Base-by-base conservation (phyloP, 352 stramenopile genomes). In the Phytopythium litorale region DNA sequence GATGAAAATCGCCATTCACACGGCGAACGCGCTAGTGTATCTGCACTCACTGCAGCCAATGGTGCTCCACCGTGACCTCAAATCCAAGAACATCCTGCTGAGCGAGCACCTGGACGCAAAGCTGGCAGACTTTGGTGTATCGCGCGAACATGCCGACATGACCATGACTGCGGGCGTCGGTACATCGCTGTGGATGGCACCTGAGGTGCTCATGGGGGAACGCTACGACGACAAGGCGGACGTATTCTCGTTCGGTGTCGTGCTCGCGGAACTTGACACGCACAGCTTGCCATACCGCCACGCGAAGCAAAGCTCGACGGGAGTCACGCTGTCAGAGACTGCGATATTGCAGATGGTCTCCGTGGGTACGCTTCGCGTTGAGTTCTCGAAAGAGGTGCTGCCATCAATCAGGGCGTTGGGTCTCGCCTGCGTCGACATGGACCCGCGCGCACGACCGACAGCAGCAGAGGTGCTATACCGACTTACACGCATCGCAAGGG, bases 311-410 rank as follows among this genome's bases (percentile, higher is more conserved):
- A 67, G 63, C 60, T 9, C 60, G 58, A 12, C 40, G 65, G 35
- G 40, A 33, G 40, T 11, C n/a, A 70, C 70, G 62, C 37, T 76
- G 7, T 60, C 73, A 0, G 73, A 68, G n/a, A 73, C 72, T 3
- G 75, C 68, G 2, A 72, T 84, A n/a, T 33, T 87, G 28, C 75
- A 87, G 54, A 65, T 84, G 45, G 75, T 82, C 1, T 72, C 77
- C 16, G 63, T 70, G 16, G 78, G 78, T 3, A 67, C 62, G 56
- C 49, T 87, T 25, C 62, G 58, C 0, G 64, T 81, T 19, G 46
- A 73, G 37, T 79, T 84, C 23, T 81, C 75, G 11, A 64, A 63
- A n/a, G 61, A 50, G 25, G 46, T 40, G 1, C 69, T 64, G 0
- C n/a, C 63, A 21, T 68, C 74, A 11, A 63, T 77, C 35, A 51